A percentile compares a stretch with the other conserved stretches of the same genome.
These are phyloP conservation scores for Colletotrichum trifolii DNA, from an alignment of 2,329 filamentous ascomycete species.

Conservation along the genomic window DNA sequence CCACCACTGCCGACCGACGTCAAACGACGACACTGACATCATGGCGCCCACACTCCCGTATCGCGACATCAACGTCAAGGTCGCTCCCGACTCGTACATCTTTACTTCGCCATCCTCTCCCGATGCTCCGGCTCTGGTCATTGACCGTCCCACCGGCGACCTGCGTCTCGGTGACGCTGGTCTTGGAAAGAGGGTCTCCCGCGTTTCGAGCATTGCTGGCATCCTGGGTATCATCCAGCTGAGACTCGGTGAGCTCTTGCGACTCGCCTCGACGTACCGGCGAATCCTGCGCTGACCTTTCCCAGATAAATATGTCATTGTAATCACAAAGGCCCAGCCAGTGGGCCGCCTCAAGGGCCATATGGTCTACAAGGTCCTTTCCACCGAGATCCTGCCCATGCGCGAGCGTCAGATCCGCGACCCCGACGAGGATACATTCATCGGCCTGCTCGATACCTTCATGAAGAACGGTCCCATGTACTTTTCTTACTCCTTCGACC, in stretches of 20 bases:
- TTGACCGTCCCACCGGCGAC: conserved; percentile 94
- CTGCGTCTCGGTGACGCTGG: conserved; percentile 85
- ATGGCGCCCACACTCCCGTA: conserved; percentile 73
- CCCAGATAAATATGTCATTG: conserved; percentile 91
- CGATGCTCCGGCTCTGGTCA: conserved; percentile 84
- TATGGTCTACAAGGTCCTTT: conserved; percentile 92
- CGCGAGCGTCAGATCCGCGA: conserved; percentile 93
- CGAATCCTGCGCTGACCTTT: conserved; percentile 22
- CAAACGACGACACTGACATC: conserved; percentile 18
- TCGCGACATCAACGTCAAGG: conserved; percentile 96
- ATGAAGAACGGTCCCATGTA: conserved; percentile 91
- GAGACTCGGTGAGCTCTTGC: conserved; percentile 75
- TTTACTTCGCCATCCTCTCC: conserved; percentile 97
- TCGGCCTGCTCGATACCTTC: conserved; percentile 82
- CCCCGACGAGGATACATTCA: conserved; percentile 92
- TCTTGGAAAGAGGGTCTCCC: conserved; percentile 75
- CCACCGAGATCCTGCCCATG: conserved; percentile 93
- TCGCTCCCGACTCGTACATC: conserved; percentile 90
- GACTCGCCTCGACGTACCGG: background rate
- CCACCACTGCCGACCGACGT: too few relatives aligned
- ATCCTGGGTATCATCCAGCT: conserved; percentile 95
- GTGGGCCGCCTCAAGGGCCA: conserved; percentile 94
- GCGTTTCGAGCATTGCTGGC: conserved; percentile 91
- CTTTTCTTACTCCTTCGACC: conserved; percentile 96
- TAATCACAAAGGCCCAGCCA: conserved; percentile 93